Conservation (phyloP, 2,329 filamentous ascomycete genomes). For the Alternaria metachromatica region DNA sequence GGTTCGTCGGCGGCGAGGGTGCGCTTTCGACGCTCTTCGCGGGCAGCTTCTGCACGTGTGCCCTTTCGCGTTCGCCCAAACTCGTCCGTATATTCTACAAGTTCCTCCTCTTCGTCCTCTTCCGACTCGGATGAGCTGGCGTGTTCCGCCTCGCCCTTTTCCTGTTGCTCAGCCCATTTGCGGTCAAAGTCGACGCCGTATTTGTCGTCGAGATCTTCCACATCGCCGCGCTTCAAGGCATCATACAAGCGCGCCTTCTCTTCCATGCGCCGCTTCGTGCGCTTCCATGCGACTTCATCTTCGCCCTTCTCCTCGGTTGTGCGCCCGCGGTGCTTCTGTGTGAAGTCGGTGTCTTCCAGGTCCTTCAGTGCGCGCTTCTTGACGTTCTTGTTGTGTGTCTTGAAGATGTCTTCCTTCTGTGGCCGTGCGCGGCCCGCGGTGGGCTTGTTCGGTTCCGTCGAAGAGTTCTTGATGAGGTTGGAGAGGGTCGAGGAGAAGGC, state of each 20-base stretch:
- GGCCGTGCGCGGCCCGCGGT: slow-evolving; percentile 61
- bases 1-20: slow-evolving; percentile 66
- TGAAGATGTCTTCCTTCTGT: slow-evolving; percentile 73
- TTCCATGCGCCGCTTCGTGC: slow-evolving; percentile 82
- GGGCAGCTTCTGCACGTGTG: slow-evolving; percentile 71
- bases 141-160: slow-evolving; percentile 50
- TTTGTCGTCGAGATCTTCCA: slow-evolving; percentile 67
- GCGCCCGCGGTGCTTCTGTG: slow-evolving; percentile 69
- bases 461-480: slow-evolving; percentile 69
- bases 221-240: slow-evolving; percentile 86
- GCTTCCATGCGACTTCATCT: slow-evolving; percentile 64
- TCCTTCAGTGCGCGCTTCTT: slow-evolving; percentile 69
- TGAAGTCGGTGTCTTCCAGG: slow-evolving; percentile 61
- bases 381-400: slow-evolving; percentile 66
- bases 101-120: slow-evolving; percentile 59
- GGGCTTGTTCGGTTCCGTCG: slow-evolving; percentile 52
- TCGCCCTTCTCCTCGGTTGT: slow-evolving; percentile 60
- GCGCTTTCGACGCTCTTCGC: slow-evolving; percentile 65
- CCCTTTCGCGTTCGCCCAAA: slow-evolving; percentile 83
- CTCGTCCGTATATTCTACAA: slow-evolving; percentile 90
- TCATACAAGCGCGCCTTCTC: slow-evolving; percentile 89
- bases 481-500: slow-evolving; percentile 89
- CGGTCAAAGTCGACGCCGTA: slow-evolving; percentile 89
- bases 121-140: slow-evolving; percentile 48
- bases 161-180: slow-evolving; percentile 83